These are phyloP conservation scores for Pseudogymnoascus sp. DNA, from an alignment of 2,329 filamentous ascomycete genomes.

Conservation along the genomic window DNA sequence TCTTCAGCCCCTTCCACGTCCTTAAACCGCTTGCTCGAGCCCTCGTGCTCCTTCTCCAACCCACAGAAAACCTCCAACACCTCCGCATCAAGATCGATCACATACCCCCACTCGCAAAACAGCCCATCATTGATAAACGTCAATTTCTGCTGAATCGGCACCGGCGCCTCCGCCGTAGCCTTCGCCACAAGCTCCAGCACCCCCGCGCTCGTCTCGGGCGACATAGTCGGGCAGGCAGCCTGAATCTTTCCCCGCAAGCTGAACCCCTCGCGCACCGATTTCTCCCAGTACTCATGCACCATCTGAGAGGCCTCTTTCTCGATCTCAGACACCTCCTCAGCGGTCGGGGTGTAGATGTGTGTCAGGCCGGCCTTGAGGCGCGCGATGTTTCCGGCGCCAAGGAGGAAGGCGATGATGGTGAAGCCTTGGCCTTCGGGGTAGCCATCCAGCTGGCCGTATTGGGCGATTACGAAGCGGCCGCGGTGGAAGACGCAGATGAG, in stretches of 20 bases:
- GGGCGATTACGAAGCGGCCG: constrained; percentile 15
- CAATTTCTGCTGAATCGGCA: background rate
- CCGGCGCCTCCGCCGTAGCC: background rate
- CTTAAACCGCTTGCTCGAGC: background rate
- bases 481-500: constrained; percentile 6
- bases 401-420: constrained; percentile 20
- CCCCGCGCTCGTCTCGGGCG: background rate
- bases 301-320: too few relatives aligned
- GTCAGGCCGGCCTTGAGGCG: constrained; percentile 19
- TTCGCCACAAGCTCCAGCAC: background rate
- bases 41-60: background rate
- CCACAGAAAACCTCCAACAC: background rate
- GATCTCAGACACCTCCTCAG: background rate
- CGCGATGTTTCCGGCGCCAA: constrained; percentile 17
- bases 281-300: too few relatives aligned
- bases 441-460: constrained; percentile 26
- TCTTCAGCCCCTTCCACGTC: background rate
- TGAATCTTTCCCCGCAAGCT: too few relatives aligned
- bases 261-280: too few relatives aligned
- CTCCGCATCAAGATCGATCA: background rate
- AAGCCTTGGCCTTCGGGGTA: constrained; percentile 20
- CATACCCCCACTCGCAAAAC: background rate
- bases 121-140: background rate
- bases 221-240: too few relatives aligned
- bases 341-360: constrained; percentile 14